Base-by-base conservation (phyloP, 148 eudicot species). In the Vaccinium macrocarpon region DNA sequence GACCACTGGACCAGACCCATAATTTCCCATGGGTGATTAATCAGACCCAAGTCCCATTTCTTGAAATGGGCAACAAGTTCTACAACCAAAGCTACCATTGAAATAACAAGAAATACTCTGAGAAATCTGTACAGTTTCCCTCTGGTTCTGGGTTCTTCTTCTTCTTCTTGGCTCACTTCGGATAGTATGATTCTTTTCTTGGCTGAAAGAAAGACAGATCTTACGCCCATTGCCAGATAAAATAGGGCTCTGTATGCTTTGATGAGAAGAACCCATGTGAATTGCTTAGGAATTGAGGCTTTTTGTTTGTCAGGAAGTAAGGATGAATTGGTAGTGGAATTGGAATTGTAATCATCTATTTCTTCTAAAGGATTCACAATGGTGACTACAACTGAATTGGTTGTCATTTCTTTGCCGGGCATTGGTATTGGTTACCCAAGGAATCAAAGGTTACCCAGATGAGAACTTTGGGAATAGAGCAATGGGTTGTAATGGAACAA, bases 51-150 rank as follows among this genome's bases (percentile, higher is more conserved):
- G 80, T 92, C 86, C 92, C 90, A 89, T 68, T 89, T 79, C 21
- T 88, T 83, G 71, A 80, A 87, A 86, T 90, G 90, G 46, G 92
- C 95, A 82, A 91, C 57, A 6, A 87, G 73, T 82, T 92, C 95
- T 2, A 92, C 27, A 38, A 84, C 82, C 82, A 92, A 83, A 81
- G 91, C 93, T 2, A 85, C 78, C 38, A 90, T 72, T 23, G 90
- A 89, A 48, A 92, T 78, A 59, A 87, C 88, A 61, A 92, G 88
- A 82, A 88, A 90, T 16, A 81, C 87, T 71, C 90, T 91, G 59
- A 92, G 84, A 77, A 91, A 91, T 59, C 83, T 90, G 87, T 91
- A 92, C 87, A 92, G 52, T 82, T 64, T 90, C 61, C 93, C 95
- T 80, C 85, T 91, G 49, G 84, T 79, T 49, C 59, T 88, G 13